Conservation (phyloP, 129 eudicot genomes). For the Logfia minima region DNA sequence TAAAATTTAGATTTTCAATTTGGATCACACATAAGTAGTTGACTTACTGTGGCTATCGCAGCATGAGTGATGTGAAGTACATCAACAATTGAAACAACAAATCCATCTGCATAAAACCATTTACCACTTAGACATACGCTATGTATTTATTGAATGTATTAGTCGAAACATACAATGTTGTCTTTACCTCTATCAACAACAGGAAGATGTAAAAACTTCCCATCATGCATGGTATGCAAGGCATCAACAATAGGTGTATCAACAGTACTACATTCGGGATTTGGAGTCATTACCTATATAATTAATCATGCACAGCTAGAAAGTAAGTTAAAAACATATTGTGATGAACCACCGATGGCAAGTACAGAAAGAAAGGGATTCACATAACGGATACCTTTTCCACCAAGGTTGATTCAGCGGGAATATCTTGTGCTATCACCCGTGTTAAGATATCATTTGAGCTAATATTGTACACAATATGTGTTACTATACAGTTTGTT, state of each 20-base stretch:
- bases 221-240: slow-evolving; percentile 95
- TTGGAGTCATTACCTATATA: slow-evolving; percentile 91
- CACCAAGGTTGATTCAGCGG: slow-evolving; percentile 75
- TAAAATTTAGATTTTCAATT: neutral
- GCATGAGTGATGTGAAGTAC: slow-evolving; percentile 93
- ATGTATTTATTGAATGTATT: neutral
- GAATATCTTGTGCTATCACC: slow-evolving; percentile 86
- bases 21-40: slow-evolving; percentile 5
- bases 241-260: slow-evolving; percentile 99
- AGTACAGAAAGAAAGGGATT: neutral
- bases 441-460: slow-evolving; percentile 86
- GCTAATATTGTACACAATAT: slow-evolving; percentile 33
- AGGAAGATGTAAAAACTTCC: slow-evolving; percentile 94
- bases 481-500: neutral
- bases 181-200: slow-evolving; percentile 84
- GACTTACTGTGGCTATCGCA: slow-evolving; percentile 91
- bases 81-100: slow-evolving; percentile 78
- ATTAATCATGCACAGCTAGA: slow-evolving; percentile 14
- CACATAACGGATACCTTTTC: slow-evolving; percentile 59
- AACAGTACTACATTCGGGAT: slow-evolving; percentile 88
- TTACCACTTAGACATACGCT: slow-evolving; percentile 9
- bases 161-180: slow-evolving; percentile 10
- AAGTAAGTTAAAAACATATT: neutral
- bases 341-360: neutral
- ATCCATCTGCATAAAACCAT: slow-evolving; percentile 63